Percentiles rank a stretch among this genome's conserved stretches.
Evolutionary conservation across 352 stramenopile species (phyloP).

Genomic region (Thraustotheca clavata): DNA sequence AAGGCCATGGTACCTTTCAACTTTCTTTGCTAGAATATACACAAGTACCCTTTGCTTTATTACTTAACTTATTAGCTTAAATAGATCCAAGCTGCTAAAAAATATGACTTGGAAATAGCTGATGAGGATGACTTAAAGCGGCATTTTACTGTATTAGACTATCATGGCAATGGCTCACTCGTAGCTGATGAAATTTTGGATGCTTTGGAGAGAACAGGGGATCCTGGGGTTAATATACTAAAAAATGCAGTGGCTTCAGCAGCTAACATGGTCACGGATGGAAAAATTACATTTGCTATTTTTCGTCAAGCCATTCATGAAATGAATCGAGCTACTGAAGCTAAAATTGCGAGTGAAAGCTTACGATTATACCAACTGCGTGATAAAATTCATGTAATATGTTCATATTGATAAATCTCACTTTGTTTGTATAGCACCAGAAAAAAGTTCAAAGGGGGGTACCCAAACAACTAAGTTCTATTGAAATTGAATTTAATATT

Average conservation of each 20-base stretch:
- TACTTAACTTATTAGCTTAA: not conserved
- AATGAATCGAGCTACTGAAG: slow-evolving; percentile 54
- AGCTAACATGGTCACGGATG: slow-evolving; percentile 23
- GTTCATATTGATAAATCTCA: not conserved
- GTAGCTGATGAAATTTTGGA: slow-evolving; percentile 15
- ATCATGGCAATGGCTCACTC: slow-evolving; percentile 20
- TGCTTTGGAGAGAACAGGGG: slow-evolving; percentile 16
- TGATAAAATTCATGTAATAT: slow-evolving; percentile 29
- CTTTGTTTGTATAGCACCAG: not conserved
- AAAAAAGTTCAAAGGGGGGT: not conserved
- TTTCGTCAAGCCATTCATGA: slow-evolving; percentile 48
- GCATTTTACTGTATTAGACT: slow-evolving; percentile 20
- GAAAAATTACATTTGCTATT: slow-evolving; percentile 60
- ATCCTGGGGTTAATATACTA: slow-evolving; percentile 11
- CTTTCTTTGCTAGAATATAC: slow-evolving; percentile 12
- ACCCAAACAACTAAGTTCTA: slow-evolving; percentile 18
- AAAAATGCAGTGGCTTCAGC: not conserved
- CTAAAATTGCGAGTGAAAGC: slow-evolving; percentile 46
- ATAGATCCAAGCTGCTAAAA: slow-evolving; percentile 18
- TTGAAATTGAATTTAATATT: slow-evolving; percentile 52
- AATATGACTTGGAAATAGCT: not conserved
- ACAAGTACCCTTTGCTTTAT: not conserved
- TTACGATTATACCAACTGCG: slow-evolving; percentile 41
- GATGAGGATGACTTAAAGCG: slow-evolving; percentile 19
- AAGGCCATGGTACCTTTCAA: slow-evolving; percentile 8